Evolutionary conservation across 1,284 basidiomycete species (phyloP), one percentile per base, ranked within the genome.

Genomic region (Wallemia ichthyophaga): DNA sequence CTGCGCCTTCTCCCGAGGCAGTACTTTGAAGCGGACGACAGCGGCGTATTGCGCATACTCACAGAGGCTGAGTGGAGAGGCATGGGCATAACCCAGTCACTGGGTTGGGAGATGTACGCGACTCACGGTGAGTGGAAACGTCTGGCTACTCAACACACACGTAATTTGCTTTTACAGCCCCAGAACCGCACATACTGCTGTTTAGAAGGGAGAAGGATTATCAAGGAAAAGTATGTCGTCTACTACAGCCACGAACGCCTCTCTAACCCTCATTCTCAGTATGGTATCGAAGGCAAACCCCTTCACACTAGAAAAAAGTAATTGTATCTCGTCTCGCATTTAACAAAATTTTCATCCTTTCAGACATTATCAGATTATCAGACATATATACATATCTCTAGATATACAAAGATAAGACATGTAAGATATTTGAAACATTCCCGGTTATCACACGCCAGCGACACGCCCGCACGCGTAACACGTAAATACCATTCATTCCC

Each of bases 31-130:
- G 69, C 70, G 1, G 82, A 89, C 64, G 78, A 85, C 62, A 75
- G 78, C 27, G 84, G 85, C 3, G 79, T 83, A 2, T 75, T 95
- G 61, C 78, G 89, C 7, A 78, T 95, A 59, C 72, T 95, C 59
- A 72, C 76, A 2, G 91, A 95, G 68, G 70, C 77, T 53, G 91
- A 96, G 71, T 96, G 91, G 91, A 76, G 91, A 67, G 84, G 85
- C 0, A 89, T 96, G 61, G 91, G 91, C 13, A 94, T 94, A 66
- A 87, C 84, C 27, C 91, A 95, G 71, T 89, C 85, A 70, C 73
- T 92, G 58, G 91, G 91, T 11, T 96, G 91, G 91, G 85, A 89
- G 68, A 89, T 95, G 67, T 95, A 94, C 66, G 91, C 92, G 73
- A 86, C 94, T 33, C 91, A 94, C 68, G 85, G 87, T 88, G 65